Evolutionary conservation across 768 basidiomycete species (phyloP).

Genomic region (Pleurotus tuber-regium): DNA sequence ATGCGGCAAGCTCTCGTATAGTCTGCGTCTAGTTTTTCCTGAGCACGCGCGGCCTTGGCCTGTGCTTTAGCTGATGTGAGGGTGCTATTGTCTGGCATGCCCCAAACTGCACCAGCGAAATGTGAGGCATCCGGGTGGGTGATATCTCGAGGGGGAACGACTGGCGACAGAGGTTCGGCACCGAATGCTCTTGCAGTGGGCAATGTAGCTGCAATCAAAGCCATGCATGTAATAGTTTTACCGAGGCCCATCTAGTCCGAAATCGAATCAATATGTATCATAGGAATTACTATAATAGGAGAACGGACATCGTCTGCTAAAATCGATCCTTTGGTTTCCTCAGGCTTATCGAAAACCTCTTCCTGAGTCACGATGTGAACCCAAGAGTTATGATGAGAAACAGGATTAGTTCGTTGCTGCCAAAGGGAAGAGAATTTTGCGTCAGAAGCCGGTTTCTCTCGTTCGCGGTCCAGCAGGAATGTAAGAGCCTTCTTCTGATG

Average conservation of each 20-base stretch:
- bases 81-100: slow-evolving; percentile 59
- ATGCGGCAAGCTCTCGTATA: slow-evolving; percentile 71
- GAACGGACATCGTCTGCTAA: slow-evolving; percentile 91
- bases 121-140: slow-evolving; percentile 45
- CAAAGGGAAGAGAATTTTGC: slow-evolving; percentile 73
- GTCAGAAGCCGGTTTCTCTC: slow-evolving; percentile 54
- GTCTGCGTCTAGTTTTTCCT: slow-evolving; percentile 71
- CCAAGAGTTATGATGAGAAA: slow-evolving; percentile 55
- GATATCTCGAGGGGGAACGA: slow-evolving; percentile 33
- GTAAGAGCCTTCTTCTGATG: slow-evolving; percentile 98
- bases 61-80: slow-evolving; percentile 50
- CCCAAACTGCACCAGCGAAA: slow-evolving; percentile 81
- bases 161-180: slow-evolving; percentile 44
- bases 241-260: slow-evolving; percentile 88
- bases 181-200: slow-evolving; percentile 66
- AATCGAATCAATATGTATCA: slow-evolving; percentile 8
- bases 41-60: slow-evolving; percentile 61
- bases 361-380: slow-evolving; percentile 82
- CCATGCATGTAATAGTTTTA: slow-evolving; percentile 95
- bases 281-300: slow-evolving; percentile 3
- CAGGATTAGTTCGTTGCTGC: slow-evolving; percentile 53
- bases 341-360: slow-evolving; percentile 64
- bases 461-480: slow-evolving; percentile 87
- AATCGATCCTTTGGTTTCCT: slow-evolving; percentile 82
- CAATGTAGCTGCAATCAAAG: slow-evolving; percentile 87